Evolutionary conservation across 2,329 filamentous ascomycete genomes (phyloP).

Genomic region (Arthrobotrys sphaeroides): DNA sequence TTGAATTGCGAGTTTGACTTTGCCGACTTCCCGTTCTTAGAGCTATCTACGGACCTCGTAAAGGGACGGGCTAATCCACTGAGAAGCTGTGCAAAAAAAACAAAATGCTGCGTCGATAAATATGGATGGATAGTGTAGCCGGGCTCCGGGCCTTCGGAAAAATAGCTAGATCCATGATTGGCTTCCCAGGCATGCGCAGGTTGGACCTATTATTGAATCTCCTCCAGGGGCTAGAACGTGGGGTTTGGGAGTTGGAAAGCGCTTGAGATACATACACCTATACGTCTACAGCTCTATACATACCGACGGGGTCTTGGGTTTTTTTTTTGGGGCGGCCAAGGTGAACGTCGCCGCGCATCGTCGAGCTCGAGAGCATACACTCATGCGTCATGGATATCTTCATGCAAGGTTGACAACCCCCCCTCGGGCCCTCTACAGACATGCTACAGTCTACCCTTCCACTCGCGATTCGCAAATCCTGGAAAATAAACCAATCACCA

Average conservation of each 20-base stretch:
- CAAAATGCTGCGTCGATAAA: no score
- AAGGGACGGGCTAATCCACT: not conserved
- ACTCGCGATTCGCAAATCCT: not conserved
- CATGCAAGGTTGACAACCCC: conserved; percentile 4
- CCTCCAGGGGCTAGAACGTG: conserved; percentile 4
- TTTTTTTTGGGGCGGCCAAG: not conserved
- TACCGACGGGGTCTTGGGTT: not conserved
- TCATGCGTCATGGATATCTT: not conserved
- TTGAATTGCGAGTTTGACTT: no score
- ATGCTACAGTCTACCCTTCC: conserved; percentile 9
- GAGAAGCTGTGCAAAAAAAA: not conserved
- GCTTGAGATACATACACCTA: not conserved
- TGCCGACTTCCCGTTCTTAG: not conserved
- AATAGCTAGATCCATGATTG: not conserved
- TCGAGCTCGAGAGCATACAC: not conserved
- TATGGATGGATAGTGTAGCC: not conserved
- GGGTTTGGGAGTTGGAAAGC: conserved; percentile 15
- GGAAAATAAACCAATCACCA: not conserved
- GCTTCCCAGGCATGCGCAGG: not conserved
- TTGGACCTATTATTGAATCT: conserved; percentile 41
- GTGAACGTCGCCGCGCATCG: not conserved
- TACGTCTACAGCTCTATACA: no score
- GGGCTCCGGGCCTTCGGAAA: conserved; percentile 2
- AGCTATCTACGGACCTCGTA: not conserved
- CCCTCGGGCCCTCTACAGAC: not conserved